Evolutionary conservation across 352 stramenopile species (phyloP), one percentile per base, ranked within the genome.

Genomic region (Phytophthora aleatoria): DNA sequence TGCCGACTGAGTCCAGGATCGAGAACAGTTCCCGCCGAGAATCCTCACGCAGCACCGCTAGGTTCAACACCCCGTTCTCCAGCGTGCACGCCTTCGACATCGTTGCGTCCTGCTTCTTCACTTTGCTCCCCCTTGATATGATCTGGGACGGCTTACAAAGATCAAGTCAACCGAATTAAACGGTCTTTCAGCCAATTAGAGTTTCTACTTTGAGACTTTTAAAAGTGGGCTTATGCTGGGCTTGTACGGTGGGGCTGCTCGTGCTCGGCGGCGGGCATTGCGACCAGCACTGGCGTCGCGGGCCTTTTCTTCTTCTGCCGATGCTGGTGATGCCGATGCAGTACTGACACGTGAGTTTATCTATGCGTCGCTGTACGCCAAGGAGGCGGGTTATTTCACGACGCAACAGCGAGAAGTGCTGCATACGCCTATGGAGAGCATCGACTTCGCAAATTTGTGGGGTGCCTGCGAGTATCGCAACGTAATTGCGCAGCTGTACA

Each of bases 281-380:
- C 35, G 5, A 5, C 30, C 15, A 31, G 11, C 38, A n/a, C 16
- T 63, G 10, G 39, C 33, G 16, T 39, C 52, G n/a, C 48, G 26
- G 24, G 31, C 30, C 3, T 57, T 28, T 33, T 28, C 48, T 12
- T 26, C 43, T 49, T 8, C 36, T 55, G 15, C 12, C 27, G 4
- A 20, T 43, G 20, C 20, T 7, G 13, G 5, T 10, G 27, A 57
- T 13, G 41, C 10, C 2, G 39, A 57, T 3, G 52, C 43, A 15
- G 71, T 92, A 57, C 70, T 95, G 31, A 92, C 86, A 53, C 81
- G 88, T 13, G 86, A 96, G 58, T 96, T 89, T 60, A 94, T 95
- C 64, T 86, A 94, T 67, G 77, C 76, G 30, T 84, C 85, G 43
- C 70, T 96, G 57, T 96, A 96, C 61, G 77, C 83, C 10, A 79